phyloP scores from a whole-genome alignment of 2,329 filamentous ascomycete species.

The Sclerotinia minor region DNA sequence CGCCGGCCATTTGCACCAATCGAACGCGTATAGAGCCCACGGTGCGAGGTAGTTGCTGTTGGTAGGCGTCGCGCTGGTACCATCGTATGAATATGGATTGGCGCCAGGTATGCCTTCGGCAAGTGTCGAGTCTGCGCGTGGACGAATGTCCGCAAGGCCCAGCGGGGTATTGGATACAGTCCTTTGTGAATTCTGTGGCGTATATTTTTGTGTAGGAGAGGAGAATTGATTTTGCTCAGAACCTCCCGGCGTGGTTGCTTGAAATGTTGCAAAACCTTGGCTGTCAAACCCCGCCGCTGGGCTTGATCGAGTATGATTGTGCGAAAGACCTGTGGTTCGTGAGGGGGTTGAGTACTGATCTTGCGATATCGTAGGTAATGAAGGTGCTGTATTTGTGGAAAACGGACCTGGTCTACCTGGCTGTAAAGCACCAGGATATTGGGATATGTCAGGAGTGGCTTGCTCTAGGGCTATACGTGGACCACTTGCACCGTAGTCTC shows the following conservation, averaged over 20 bases:
- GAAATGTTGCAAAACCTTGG: conserved; percentile 56
- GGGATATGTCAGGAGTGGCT: conserved; percentile 49
- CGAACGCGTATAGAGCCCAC: conserved; percentile 94
- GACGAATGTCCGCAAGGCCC: conserved; percentile 87
- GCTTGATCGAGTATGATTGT: conserved; percentile 83
- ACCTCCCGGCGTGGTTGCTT: conserved; percentile 65
- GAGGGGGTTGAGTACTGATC: conserved; percentile 63
- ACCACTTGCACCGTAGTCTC: conserved; percentile 50
- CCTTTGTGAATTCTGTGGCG: conserved; percentile 58
- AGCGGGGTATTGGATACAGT: conserved; percentile 77
- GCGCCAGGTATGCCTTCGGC: conserved; percentile 68
- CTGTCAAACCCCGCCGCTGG: conserved; percentile 62
- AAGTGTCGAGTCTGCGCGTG: conserved; percentile 78
- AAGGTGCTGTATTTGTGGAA: conserved; percentile 57
- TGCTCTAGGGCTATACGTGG: conserved; percentile 61
- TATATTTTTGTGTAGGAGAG: conserved; percentile 57
- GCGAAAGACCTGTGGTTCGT: conserved; percentile 65
- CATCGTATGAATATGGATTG: conserved; percentile 61
- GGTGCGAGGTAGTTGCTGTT: conserved; percentile 93
- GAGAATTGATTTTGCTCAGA: conserved; percentile 60
- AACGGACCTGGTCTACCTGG: conserved; percentile 55
- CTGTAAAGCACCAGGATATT: conserved; percentile 62
- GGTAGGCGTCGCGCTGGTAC: conserved; percentile 62
- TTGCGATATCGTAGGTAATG: conserved; percentile 58
- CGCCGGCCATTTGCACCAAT: conserved; percentile 98